phyloP scores from a whole-genome alignment of 2,329 filamentous ascomycete genomes.

The Neopestalotiopsis rosae region DNA sequence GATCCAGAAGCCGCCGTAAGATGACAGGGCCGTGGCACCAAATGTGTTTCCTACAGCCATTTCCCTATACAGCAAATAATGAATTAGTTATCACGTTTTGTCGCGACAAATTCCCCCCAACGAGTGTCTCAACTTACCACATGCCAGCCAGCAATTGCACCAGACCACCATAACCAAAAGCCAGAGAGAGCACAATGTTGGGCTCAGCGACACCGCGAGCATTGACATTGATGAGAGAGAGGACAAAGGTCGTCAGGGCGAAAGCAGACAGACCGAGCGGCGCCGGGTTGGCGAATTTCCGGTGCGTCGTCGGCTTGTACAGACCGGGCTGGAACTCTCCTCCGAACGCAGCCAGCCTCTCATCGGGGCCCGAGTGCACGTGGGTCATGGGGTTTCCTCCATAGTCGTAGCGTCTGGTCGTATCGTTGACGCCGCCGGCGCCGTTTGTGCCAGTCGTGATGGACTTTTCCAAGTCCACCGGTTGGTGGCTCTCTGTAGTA shows the following conservation, averaged over 20 bases:
- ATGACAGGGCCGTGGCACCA: slow-evolving; percentile 80
- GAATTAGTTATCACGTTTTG: background rate
- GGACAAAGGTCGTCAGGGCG: slow-evolving; percentile 82
- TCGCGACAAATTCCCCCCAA: no score
- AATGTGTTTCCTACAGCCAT: slow-evolving; percentile 90
- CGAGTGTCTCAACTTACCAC: slow-evolving; percentile 65
- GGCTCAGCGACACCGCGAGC: slow-evolving; percentile 63
- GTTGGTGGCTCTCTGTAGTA: slow-evolving; percentile 5
- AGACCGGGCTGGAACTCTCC: slow-evolving; percentile 76
- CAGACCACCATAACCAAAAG: slow-evolving; percentile 78
- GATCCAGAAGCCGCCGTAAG: slow-evolving; percentile 87
- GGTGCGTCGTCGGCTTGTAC: slow-evolving; percentile 66
- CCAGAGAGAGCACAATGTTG: slow-evolving; percentile 71
- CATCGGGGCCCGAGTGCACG: slow-evolving; percentile 38
- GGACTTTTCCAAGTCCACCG: slow-evolving; percentile 22
- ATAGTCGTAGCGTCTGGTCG: slow-evolving; percentile 38
- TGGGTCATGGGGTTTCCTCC: slow-evolving; percentile 47
- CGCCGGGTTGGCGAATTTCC: slow-evolving; percentile 81
- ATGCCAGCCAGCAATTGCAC: slow-evolving; percentile 83
- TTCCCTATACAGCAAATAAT: slow-evolving; percentile 60
- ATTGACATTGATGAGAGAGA: slow-evolving; percentile 75
- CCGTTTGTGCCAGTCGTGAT: slow-evolving; percentile 16
- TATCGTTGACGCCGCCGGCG: slow-evolving; percentile 21
- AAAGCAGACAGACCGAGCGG: slow-evolving; percentile 80
- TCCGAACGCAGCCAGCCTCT: slow-evolving; percentile 65